Conservation (phyloP, 2,329 filamentous ascomycete genomes). For the Colletotrichum filicis region DNA sequence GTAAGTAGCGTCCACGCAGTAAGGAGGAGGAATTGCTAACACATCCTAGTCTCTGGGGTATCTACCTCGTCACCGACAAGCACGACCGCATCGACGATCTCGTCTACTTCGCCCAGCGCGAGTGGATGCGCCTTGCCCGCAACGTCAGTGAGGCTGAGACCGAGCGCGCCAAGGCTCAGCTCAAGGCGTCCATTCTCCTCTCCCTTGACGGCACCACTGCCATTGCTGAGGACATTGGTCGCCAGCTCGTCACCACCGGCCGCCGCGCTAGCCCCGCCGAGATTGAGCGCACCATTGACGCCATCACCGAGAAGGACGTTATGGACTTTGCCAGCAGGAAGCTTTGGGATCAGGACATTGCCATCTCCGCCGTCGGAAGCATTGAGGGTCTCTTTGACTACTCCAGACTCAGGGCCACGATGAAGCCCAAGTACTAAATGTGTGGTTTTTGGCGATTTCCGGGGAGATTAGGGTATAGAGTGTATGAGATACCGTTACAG, state of each 20-base stretch:
- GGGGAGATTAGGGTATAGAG: constrained; percentile 61
- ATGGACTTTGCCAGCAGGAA: constrained; percentile 96
- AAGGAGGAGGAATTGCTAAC: constrained; percentile 42
- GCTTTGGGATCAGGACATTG: constrained; percentile 97
- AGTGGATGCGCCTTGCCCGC: constrained; percentile 95
- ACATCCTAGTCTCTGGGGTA: constrained; percentile 88
- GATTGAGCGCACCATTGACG: constrained; percentile 91
- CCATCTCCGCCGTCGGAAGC: constrained; percentile 90
- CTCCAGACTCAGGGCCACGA: constrained; percentile 82
- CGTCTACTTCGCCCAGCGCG: constrained; percentile 96
- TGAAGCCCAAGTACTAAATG: constrained; percentile 80
- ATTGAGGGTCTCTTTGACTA: constrained; percentile 90
- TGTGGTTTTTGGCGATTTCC: constrained; percentile 39
- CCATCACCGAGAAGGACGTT: constrained; percentile 93
- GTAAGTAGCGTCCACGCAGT: constrained; percentile 65
- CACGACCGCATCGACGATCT: constrained; percentile 90
- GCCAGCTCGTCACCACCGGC: constrained; percentile 97
- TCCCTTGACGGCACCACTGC: constrained; percentile 98
- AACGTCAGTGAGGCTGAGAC: constrained; percentile 90
- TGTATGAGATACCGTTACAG: constrained; percentile 65
- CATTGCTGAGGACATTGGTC: constrained; percentile 97
- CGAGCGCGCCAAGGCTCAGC: constrained; percentile 98
- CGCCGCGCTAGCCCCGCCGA: constrained; percentile 91
- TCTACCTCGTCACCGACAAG: constrained; percentile 96
- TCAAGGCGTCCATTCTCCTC: constrained; percentile 97